Conservation (phyloP, 768 basidiomycete species). For the Trametes coccinea region DNA sequence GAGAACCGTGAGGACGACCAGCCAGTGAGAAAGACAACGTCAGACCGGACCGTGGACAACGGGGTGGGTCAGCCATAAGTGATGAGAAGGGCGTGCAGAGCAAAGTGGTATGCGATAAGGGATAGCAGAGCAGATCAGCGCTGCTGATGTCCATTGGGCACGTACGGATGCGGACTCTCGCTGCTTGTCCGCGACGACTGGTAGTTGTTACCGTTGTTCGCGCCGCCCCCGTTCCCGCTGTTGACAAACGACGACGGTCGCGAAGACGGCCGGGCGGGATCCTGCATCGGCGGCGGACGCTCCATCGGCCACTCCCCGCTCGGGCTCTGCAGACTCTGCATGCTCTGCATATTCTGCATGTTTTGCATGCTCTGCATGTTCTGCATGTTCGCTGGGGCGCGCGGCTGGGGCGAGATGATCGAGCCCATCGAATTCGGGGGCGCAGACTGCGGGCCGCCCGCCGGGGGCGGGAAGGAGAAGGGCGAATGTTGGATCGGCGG, state of each 20-base stretch:
- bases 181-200: constrained; percentile 30
- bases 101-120: constrained; percentile 1
- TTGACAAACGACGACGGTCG: constrained; percentile 30
- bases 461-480: constrained; percentile 44
- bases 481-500: constrained; percentile 46
- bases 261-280: constrained; percentile 29
- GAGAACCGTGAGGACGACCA: constrained; percentile 4
- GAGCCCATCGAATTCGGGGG: constrained; percentile 45
- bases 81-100: constrained; percentile 13
- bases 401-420: constrained; percentile 45
- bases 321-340: constrained; percentile 22
- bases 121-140: constrained; percentile 20
- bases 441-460: constrained; percentile 44
- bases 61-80: neutral
- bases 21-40: constrained; percentile 8
- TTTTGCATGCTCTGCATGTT: constrained; percentile 19
- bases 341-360: constrained; percentile 9
- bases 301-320: constrained; percentile 25
- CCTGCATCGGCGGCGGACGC: constrained; percentile 27
- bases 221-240: neutral
- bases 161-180: constrained; percentile 30
- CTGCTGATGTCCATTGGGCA: constrained; percentile 29
- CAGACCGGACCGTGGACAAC: neutral
- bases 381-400: constrained; percentile 32
- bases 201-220: neutral